phyloP scores from a whole-genome alignment of 2,329 filamentous ascomycete species.

The Fusarium fracticaudum region DNA sequence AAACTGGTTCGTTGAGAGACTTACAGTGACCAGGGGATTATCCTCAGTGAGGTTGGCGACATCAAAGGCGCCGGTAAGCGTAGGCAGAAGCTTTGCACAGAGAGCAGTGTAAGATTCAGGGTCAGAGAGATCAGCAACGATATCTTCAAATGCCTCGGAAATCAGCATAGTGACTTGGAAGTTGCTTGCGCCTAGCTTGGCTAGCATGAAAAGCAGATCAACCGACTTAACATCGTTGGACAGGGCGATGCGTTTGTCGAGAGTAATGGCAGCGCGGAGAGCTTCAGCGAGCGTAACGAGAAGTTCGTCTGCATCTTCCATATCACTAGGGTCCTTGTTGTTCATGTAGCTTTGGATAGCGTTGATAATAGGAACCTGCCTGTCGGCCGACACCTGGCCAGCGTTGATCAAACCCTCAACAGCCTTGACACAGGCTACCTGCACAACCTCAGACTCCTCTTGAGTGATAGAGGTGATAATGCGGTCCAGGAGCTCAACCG shows the following conservation, averaged over 20 bases:
- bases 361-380: conserved; percentile 69
- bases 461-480: conserved; percentile 79
- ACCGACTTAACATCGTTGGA: conserved; percentile 77
- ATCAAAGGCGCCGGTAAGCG: conserved; percentile 88
- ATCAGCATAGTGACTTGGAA: conserved; percentile 91
- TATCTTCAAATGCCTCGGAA: conserved; percentile 89
- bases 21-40: conserved; percentile 79
- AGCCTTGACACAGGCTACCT: conserved; percentile 89
- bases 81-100: conserved; percentile 87
- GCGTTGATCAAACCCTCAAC: conserved; percentile 73
- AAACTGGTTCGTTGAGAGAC: conserved; percentile 37
- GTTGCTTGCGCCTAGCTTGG: conserved; percentile 87
- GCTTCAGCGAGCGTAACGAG: conserved; percentile 91
- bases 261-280: conserved; percentile 81
- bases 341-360: conserved; percentile 79
- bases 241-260: conserved; percentile 80
- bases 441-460: conserved; percentile 87
- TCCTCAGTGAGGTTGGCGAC: conserved; percentile 87
- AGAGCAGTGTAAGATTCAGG: conserved; percentile 78
- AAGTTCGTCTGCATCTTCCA: conserved; percentile 90
- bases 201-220: conserved; percentile 86
- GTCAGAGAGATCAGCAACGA: conserved; percentile 75
- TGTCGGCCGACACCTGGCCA: conserved; percentile 60
- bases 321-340: conserved; percentile 81
- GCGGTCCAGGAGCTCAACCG: conserved; percentile 73